Base-by-base conservation (phyloP, 345 rosid genomes). In the Melaleuca quinquenervia region DNA sequence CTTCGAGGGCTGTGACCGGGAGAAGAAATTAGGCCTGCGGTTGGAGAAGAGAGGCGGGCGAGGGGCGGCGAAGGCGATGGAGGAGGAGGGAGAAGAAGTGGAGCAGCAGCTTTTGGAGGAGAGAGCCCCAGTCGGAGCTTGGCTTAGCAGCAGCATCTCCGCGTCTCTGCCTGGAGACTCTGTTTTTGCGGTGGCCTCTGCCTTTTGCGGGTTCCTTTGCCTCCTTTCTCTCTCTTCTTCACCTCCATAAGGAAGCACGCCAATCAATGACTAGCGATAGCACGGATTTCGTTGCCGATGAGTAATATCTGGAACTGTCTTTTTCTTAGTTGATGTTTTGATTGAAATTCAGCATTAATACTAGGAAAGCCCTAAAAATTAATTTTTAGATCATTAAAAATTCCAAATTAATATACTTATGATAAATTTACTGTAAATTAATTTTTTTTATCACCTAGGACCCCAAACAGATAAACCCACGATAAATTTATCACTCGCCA, bases 111-210 rank as follows among this genome's bases (percentile, higher is more conserved):
- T 84, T 83, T 87, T 85, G 87, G 90, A 84, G 2, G 96, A 91
- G 50, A 93, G 86, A 85, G 93, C 91, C 85, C 94, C 94, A 27
- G 87, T 52, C 8, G 96, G 90, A 75, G 93, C 88, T 86, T 88
- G 92, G 88, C 91, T 90, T 54, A 94, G 87, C 87, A 91, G 75
- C 52, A 94, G 82, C 99, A 95, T 94, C 78, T 21, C 13, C 7
- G 24, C 18, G 76, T 86, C 52, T 10, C 83, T 10, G 53, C 41
- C 41, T n/a, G 4, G 41, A 24, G 27, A 53, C 58, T 83, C 78
- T 12, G 5, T 50, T 48, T 54, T 84, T 70, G 52, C 8, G 7
- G 75, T 24, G 82, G 82, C 36, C 58, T 51, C 84, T 51, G 52
- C 84, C 6, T 32, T 26, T 20, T 41, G 41, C 41, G 41, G 41